Evolutionary conservation across 1,284 basidiomycete species (phyloP), one percentile per base, ranked within the genome.

Genomic region (Takashimella koratensis): DNA sequence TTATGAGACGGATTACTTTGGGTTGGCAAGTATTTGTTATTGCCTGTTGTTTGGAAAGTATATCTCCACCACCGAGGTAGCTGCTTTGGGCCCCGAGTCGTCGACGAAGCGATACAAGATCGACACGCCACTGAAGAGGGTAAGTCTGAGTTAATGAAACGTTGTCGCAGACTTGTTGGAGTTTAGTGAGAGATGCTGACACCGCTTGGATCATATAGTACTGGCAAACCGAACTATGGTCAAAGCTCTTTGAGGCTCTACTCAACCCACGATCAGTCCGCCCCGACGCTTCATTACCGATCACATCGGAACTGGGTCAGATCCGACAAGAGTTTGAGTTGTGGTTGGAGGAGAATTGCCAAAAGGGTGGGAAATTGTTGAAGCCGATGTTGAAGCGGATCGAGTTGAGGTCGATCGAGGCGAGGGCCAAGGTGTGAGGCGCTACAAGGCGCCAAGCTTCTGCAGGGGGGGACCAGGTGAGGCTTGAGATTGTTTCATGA

Each of bases 21-120:
- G 96, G 16, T 81, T 98, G 19, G 92, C 92, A 0, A 86, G 90
- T 44, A 87, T 98, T 63, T 83, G 92, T 26, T 95, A 93, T 77
- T 96, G 91, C 78, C 85, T 98, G 82, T 82, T 99, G 23, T 98
- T 94, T 69, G 95, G 95, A 22, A 90, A 90, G 75, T 96, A 97
- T 77, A 91, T 97, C 70, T 85, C 89, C 64, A 84, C 83, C 3
- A 80, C 72, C 47, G 53, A 53, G 4, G 60, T 63, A 13, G 45
- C 57, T 5, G 26, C 52, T 11, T 8, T 8, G 8, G 43, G 46
- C 5, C n/a, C n/a, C n/a, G 59, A 59, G 22, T 55, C 61, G 8
- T 63, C 54, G 3, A 43, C 36, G 11, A 22, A 67, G 73, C 36
- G 64, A 66, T 81, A 84, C 76, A 87, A 83, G 78, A 82, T 95